Evolutionary conservation across 1,284 basidiomycete species (phyloP), one percentile per base, ranked within the genome.

Genomic region (Apiotrichum akiyoshidainum): DNA sequence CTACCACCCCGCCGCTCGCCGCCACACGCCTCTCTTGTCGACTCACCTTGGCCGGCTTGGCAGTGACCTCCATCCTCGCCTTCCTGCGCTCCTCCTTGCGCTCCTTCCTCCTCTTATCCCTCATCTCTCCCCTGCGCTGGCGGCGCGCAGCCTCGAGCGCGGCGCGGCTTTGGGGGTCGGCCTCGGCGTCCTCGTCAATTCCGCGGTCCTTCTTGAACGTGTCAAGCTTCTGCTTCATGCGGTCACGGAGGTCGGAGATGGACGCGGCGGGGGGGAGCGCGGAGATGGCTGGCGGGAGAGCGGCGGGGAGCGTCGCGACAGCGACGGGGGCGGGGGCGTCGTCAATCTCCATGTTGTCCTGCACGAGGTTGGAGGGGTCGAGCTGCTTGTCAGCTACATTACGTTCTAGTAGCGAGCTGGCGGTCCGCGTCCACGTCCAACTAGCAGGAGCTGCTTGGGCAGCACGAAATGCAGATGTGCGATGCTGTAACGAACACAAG

Each of bases 31-130:
- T 34, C 41, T 35, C 21, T 2, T 42, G 22, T 8, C 9, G 2
- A 58, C 70, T 46, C 56, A 74, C 75, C 69, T 78, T 77, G 31
- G 71, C 76, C 0, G 69, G 59, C 59, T 73, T 74, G 17, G 67
- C 71, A 19, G 60, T 71, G 33, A 70, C 64, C 22, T 76, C 66
- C 69, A 71, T 79, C 67, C 84, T 80, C 50, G 81, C 81, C 56
- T 81, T 80, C 74, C 80, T 81, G 60, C 86, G 86, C 77, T 88
- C 88, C 78, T 92, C 91, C 73, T 83, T 88, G 22, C 89, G 88
- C 80, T 90, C 88, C 71, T 87, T 88, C 72, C 92, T 77, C 65
- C 92, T 80, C 59, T 86, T 83, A 73, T 95, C 92, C 33, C 92
- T 82, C 81, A 95, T 83, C 42, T 87, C 85, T 1, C 87, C 91